These are phyloP conservation scores for Pyrenochaeta sp. DNA, from an alignment of 2,329 filamentous ascomycete genomes.

Conservation along the genomic window DNA sequence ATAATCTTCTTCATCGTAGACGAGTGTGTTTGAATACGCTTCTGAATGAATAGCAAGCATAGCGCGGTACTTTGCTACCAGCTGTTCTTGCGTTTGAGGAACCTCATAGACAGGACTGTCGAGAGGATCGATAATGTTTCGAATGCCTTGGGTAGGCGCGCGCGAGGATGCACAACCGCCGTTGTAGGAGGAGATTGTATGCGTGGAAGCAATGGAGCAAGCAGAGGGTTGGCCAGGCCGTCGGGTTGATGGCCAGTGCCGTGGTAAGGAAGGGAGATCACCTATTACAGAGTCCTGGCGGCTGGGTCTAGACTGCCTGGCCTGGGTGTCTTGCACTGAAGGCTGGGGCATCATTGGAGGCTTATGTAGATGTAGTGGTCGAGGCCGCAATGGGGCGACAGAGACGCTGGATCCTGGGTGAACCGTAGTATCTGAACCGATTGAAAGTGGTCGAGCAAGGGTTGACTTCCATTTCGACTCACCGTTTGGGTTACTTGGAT, in stretches of 20 bases:
- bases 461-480: not conserved
- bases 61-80: constrained; percentile 9
- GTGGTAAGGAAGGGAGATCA: not conserved
- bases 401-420: not conserved
- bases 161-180: constrained; percentile 1
- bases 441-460: not conserved
- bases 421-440: not conserved
- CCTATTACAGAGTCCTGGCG: not conserved
- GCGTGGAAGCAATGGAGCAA: constrained; percentile 1
- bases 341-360: not conserved
- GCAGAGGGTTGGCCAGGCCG: not conserved
- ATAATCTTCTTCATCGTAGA: not conserved
- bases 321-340: not conserved
- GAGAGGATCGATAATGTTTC: constrained; percentile 7
- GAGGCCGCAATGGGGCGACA: not conserved
- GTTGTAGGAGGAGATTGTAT: constrained; percentile 18
- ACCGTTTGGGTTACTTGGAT: not conserved
- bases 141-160: not conserved
- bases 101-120: constrained; percentile 11
- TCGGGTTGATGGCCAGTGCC: not conserved
- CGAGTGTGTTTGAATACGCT: not conserved
- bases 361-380: not conserved
- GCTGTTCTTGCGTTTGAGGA: constrained; percentile 1
- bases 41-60: not conserved
- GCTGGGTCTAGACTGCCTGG: not conserved